Evolutionary conservation across 495 filamentous ascomycete genomes (phyloP).

Genomic region (Collariella sp.): DNA sequence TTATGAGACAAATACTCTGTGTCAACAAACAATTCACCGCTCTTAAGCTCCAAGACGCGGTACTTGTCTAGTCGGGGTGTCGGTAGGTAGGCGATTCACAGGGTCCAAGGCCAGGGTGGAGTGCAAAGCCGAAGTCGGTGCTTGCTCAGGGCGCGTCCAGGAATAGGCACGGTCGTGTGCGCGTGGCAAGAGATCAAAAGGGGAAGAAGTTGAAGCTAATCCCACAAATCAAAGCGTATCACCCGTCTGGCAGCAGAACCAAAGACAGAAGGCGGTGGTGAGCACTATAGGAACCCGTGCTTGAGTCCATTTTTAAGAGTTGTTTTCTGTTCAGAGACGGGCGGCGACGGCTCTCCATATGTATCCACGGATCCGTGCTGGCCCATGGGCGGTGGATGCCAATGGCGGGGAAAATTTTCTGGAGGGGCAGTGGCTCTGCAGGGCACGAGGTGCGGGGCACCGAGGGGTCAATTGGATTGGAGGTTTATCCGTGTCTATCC

Average conservation of each 20-base stretch:
- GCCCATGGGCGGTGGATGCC: too few species aligned
- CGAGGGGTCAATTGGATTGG: not conserved
- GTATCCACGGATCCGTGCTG: not conserved
- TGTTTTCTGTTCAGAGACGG: not conserved
- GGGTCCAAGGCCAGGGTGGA: not conserved
- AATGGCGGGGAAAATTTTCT: constrained; percentile 14
- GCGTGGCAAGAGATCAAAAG: not conserved
- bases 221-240: not conserved
- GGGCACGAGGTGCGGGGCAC: not conserved
- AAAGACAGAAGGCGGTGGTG: constrained; percentile 3
- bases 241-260: constrained; percentile 6
- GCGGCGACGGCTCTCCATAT: not conserved
- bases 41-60: too few species aligned
- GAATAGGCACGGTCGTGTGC: not conserved
- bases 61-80: too few species aligned
- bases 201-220: not conserved
- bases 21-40: too few species aligned
- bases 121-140: constrained; percentile 8
- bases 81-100: too few species aligned
- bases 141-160: not conserved
- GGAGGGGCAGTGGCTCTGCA: constrained; percentile 1
- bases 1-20: too few species aligned
- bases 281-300: not conserved
- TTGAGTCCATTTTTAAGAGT: constrained; percentile 11
- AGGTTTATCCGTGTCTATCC: not conserved